Conservation (phyloP, 1,284 basidiomycete species). For the Sparassis latifolia region DNA sequence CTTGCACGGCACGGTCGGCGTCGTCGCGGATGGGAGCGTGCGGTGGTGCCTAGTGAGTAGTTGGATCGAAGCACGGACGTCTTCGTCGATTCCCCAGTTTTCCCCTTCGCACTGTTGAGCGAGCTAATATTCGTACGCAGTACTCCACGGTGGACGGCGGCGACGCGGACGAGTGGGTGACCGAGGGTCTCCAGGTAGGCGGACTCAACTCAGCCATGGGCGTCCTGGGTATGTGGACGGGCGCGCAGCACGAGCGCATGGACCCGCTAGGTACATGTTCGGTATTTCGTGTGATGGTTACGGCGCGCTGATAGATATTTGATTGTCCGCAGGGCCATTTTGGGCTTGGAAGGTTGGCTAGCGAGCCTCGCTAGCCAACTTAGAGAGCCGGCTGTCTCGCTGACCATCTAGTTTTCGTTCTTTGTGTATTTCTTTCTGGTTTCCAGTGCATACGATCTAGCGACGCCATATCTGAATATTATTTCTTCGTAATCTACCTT, state of each 20-base stretch:
- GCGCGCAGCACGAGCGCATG: constrained; percentile 41
- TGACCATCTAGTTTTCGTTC: too few species aligned
- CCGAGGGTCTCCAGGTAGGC: constrained; percentile 54
- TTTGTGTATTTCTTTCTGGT: too few species aligned
- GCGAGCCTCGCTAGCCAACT: not conserved
- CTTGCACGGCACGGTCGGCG: constrained; percentile 40
- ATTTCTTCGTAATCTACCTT: too few species aligned
- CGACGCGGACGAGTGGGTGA: constrained; percentile 38
- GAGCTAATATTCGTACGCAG: constrained; percentile 7
- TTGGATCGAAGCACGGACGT: not conserved
- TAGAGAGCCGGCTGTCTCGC: too few species aligned
- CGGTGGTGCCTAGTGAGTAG: constrained; percentile 46
- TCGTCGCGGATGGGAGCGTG: constrained; percentile 46
- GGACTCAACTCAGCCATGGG: constrained; percentile 44
- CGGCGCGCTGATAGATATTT: too few species aligned
- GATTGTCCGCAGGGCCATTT: constrained; percentile 10
- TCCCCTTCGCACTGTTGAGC: not conserved
- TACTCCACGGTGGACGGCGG: constrained; percentile 17
- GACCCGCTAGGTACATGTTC: constrained; percentile 38
- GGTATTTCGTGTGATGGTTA: too few species aligned
- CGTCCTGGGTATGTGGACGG: constrained; percentile 54
- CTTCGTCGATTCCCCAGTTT: too few species aligned
- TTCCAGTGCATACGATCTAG: too few species aligned
- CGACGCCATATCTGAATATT: too few species aligned
- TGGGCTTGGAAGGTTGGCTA: constrained; percentile 22